These are phyloP conservation scores for Borovskyia barvae DNA, from an alignment of 208 protist genomes.

Conservation along the genomic window DNA sequence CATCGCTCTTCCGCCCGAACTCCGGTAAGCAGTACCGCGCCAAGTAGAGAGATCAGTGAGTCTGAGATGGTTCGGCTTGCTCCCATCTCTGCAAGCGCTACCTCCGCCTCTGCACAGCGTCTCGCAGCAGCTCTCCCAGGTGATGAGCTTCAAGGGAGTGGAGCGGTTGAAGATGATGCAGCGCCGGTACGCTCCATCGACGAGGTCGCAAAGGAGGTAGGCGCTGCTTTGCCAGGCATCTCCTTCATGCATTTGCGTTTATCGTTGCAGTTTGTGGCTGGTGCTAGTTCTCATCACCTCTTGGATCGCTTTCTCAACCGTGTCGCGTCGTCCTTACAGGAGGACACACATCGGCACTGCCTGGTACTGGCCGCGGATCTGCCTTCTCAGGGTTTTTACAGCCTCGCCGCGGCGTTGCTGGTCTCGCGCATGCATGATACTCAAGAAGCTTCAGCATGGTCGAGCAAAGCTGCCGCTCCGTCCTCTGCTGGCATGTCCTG, in stretches of 20 bases:
- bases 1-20: too few species aligned
- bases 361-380: slow-evolving; percentile 19
- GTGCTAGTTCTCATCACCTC: not conserved
- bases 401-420: slow-evolving; percentile 15
- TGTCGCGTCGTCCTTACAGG: slow-evolving; percentile 1
- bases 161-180: not conserved
- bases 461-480: not conserved
- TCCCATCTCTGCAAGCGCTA: too few species aligned
- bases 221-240: not conserved
- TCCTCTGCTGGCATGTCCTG: too few species aligned
- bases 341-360: not conserved
- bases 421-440: slow-evolving; percentile 14
- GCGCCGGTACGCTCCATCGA: slow-evolving; percentile 1
- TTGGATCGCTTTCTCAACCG: slow-evolving; percentile 12
- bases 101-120: too few species aligned
- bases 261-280: slow-evolving; percentile 7
- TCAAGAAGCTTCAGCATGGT: not conserved
- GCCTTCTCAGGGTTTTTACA: slow-evolving; percentile 16
- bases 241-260: slow-evolving; percentile 6
- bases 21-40: too few species aligned
- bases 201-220: slow-evolving; percentile 17
- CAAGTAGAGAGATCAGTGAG: too few species aligned
- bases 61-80: too few species aligned
- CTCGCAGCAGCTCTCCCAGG: too few species aligned
- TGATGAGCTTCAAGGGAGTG: too few species aligned